A percentile compares a stretch with the other conserved stretches of the same genome.
phyloP scores from a whole-genome alignment of 176 grass and related monocot species.

The Oryza punctata region DNA sequence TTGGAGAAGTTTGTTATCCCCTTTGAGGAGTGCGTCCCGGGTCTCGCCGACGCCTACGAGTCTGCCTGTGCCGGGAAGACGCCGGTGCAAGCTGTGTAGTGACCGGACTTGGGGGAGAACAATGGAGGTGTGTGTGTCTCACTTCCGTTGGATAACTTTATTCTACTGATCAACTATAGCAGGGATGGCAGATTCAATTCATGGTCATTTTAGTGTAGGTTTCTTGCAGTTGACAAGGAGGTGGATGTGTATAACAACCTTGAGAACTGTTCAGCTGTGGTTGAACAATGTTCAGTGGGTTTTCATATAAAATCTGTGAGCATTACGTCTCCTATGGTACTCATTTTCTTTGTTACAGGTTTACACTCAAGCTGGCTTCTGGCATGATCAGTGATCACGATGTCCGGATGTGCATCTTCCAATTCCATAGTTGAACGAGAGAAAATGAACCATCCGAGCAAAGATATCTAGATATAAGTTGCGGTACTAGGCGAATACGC shows the following conservation, averaged over 20 bases:
- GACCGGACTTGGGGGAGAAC: slow-evolving; percentile 6
- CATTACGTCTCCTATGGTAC: background rate
- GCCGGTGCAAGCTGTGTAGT: background rate
- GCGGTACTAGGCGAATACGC: too few relatives aligned
- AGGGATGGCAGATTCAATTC: slow-evolving; percentile 25
- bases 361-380: background rate
- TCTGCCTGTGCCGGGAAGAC: slow-evolving; percentile 32
- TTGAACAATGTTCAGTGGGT: background rate
- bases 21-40: slow-evolving; percentile 50
- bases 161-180: slow-evolving; percentile 38
- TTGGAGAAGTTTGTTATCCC: slow-evolving; percentile 62
- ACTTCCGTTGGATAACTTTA: slow-evolving; percentile 8
- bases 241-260: slow-evolving; percentile 36
- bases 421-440: too few relatives aligned
- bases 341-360: background rate
- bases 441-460: too few relatives aligned
- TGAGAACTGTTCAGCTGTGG: slow-evolving; percentile 26
- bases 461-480: too few relatives aligned
- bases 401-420: too few relatives aligned
- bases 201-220: slow-evolving; percentile 36
- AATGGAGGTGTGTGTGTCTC: slow-evolving; percentile 19
- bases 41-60: slow-evolving; percentile 54
- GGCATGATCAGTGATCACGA: too few relatives aligned
- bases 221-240: slow-evolving; percentile 15
- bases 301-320: slow-evolving; percentile 20